Evolutionary conservation across 1,139 yeast genomes (phyloP).

Genomic region (Williopsis jadinii): DNA sequence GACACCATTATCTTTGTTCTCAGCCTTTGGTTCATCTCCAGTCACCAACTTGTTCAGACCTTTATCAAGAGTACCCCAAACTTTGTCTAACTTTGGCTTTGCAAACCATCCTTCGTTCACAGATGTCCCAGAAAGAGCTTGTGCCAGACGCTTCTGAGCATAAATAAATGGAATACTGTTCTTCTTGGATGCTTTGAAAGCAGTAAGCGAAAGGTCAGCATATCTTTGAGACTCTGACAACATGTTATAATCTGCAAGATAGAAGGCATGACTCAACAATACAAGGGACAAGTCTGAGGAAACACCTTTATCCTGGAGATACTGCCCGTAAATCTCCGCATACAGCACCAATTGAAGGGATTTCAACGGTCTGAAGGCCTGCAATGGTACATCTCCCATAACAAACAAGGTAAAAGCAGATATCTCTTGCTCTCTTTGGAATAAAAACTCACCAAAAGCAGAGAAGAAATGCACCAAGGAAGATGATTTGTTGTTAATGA

Average conservation of each 20-base stretch:
- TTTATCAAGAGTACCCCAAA: slow-evolving; percentile 82
- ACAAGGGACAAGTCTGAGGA: slow-evolving; percentile 40
- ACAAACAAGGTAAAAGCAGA: slow-evolving; percentile 43
- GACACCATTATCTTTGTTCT: slow-evolving; percentile 43
- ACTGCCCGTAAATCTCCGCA: slow-evolving; percentile 69
- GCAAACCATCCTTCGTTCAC: slow-evolving; percentile 41
- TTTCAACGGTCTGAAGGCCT: slow-evolving; percentile 15
- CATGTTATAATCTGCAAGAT: slow-evolving; percentile 58
- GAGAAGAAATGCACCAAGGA: slow-evolving; percentile 39
- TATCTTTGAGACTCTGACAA: slow-evolving; percentile 52
- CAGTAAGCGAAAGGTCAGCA: slow-evolving; percentile 43
- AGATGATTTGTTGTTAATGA: slow-evolving; percentile 33
- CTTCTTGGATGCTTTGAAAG: slow-evolving; percentile 37
- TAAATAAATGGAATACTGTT: slow-evolving; percentile 28
- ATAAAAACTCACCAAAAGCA: slow-evolving; percentile 48
- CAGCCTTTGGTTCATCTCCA: slow-evolving; percentile 60
- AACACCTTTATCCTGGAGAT: slow-evolving; percentile 29
- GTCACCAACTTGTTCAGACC: slow-evolving; percentile 82
- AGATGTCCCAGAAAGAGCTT: slow-evolving; percentile 39
- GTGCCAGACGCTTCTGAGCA: slow-evolving; percentile 35
- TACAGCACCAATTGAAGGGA: slow-evolving; percentile 40
- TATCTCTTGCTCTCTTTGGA: slow-evolving; percentile 29
- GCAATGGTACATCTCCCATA: slow-evolving; percentile 42
- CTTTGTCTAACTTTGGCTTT: slow-evolving; percentile 73
- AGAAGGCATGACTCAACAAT: slow-evolving; percentile 56